A percentile compares a stretch with the other conserved stretches of the same genome.
Evolutionary conservation across 805 yeast genomes (phyloP).

Genomic region (Candida nitratophila): DNA sequence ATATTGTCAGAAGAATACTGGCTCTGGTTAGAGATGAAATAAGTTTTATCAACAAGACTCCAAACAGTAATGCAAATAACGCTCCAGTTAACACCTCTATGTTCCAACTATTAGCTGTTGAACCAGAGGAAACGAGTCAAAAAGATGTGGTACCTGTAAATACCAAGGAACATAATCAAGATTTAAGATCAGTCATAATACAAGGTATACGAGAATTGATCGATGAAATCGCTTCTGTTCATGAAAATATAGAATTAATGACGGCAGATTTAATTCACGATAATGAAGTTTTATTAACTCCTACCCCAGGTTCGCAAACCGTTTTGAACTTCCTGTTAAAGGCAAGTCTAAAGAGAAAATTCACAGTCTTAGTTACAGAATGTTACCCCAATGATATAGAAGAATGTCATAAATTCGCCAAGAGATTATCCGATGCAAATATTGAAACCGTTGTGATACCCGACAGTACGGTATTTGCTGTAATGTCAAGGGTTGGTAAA

Average conservation of each 20-base stretch:
- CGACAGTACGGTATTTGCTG: slow-evolving; percentile 87
- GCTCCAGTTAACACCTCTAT: slow-evolving; percentile 69
- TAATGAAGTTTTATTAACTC: slow-evolving; percentile 75
- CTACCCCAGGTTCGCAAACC: slow-evolving; percentile 91
- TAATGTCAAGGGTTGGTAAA: slow-evolving; percentile 96
- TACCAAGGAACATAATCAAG: slow-evolving; percentile 40
- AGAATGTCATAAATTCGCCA: slow-evolving; percentile 73
- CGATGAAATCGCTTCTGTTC: slow-evolving; percentile 84
- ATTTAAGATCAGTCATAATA: slow-evolving; percentile 76
- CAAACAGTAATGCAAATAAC: slow-evolving; percentile 15
- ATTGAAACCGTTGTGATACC: slow-evolving; percentile 90
- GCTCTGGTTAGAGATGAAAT: slow-evolving; percentile 84
- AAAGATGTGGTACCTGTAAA: slow-evolving; percentile 12
- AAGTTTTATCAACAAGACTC: slow-evolving; percentile 34
- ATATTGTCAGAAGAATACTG: slow-evolving; percentile 82
- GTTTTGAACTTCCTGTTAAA: slow-evolving; percentile 79
- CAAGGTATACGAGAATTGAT: slow-evolving; percentile 89
- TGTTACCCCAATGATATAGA: slow-evolving; percentile 83
- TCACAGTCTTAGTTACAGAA: slow-evolving; percentile 89
- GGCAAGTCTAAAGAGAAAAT: slow-evolving; percentile 84
- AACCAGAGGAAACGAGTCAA: slow-evolving; percentile 5
- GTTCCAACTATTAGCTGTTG: slow-evolving; percentile 74
- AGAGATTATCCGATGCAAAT: slow-evolving; percentile 71
- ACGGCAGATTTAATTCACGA: slow-evolving; percentile 93
- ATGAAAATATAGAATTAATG: slow-evolving; percentile 86